A percentile compares a stretch with the other conserved stretches of the same genome.
Conservation (phyloP, 2,329 filamentous ascomycete species). For the Trichoderma brevicompactum region DNA sequence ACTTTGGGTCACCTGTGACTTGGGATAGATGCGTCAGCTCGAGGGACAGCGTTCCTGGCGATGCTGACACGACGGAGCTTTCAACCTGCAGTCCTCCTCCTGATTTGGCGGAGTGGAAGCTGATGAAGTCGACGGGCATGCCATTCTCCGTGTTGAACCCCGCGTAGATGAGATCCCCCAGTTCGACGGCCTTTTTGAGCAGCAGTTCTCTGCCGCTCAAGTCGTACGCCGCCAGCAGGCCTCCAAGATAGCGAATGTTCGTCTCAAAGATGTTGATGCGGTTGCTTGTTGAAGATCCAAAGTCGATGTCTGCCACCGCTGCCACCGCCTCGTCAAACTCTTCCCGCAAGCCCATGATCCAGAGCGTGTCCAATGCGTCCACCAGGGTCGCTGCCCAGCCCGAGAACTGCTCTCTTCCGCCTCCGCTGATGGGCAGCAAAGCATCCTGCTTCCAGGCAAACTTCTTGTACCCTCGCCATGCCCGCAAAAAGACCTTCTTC, state of each 20-base stretch:
- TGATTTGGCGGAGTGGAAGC: constrained; percentile 47
- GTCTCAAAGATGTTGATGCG: constrained; percentile 72
- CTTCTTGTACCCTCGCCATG: constrained; percentile 59
- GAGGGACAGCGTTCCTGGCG: constrained; percentile 67
- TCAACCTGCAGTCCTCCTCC: constrained; percentile 44
- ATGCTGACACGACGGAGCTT: constrained; percentile 48
- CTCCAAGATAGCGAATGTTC: constrained; percentile 72
- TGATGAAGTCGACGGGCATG: constrained; percentile 61
- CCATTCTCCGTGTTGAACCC: constrained; percentile 70
- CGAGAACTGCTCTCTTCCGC: constrained; percentile 61
- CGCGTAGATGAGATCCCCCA: constrained; percentile 66
- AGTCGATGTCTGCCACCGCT: constrained; percentile 63
- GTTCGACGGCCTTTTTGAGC: constrained; percentile 64
- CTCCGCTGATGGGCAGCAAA: constrained; percentile 59
- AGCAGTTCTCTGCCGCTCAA: constrained; percentile 61
- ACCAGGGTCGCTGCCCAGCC: constrained; percentile 71
- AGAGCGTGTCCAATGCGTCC: constrained; percentile 71
- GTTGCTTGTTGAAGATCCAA: constrained; percentile 52
- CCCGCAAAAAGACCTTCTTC: constrained; percentile 41
- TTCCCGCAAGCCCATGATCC: constrained; percentile 69
- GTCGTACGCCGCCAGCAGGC: constrained; percentile 71
- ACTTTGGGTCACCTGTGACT: constrained; percentile 72
- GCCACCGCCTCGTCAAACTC: constrained; percentile 68
- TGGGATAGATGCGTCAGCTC: constrained; percentile 76
- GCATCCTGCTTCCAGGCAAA: constrained; percentile 69